Percentiles rank a stretch among this genome's conserved stretches.
Evolutionary conservation across 2,329 filamentous ascomycete species (phyloP).

Genomic region (Trichoderma koningiopsis): DNA sequence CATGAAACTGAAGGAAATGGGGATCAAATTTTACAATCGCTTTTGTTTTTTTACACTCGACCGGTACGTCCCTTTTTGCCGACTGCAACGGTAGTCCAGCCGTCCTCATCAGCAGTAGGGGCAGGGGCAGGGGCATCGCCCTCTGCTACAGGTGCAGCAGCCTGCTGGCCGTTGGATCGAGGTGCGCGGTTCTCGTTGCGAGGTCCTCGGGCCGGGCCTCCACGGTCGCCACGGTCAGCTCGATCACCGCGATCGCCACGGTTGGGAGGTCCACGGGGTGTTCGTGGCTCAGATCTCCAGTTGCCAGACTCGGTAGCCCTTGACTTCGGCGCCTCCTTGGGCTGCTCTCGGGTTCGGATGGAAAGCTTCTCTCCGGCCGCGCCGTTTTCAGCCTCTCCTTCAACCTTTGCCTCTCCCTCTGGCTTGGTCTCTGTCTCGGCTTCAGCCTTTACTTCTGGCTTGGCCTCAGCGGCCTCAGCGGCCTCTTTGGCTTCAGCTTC

Average conservation of each 20-base stretch:
- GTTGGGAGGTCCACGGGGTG: conserved; percentile 50
- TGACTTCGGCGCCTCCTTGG: conserved; percentile 53
- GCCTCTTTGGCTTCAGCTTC: conserved; percentile 41
- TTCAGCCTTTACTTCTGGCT: conserved; percentile 36
- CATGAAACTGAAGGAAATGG: conserved; percentile 40
- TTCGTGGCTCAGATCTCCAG: conserved; percentile 57
- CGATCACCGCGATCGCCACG: conserved; percentile 40
- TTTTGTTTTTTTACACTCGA: conserved; percentile 37
- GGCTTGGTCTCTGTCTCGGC: conserved; percentile 38
- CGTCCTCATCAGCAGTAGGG: conserved; percentile 54
- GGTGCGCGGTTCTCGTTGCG: conserved; percentile 50
- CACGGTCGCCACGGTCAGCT: conserved; percentile 47
- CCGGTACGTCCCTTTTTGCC: conserved; percentile 44
- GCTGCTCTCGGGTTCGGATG: conserved; percentile 46
- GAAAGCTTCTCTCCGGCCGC: conserved; percentile 54
- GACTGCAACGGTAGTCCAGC: conserved; percentile 60
- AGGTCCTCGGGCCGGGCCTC: conserved; percentile 45
- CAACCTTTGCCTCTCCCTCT: conserved; percentile 38
- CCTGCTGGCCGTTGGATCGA: conserved; percentile 51
- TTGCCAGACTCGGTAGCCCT: conserved; percentile 60
- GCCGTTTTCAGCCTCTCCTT: conserved; percentile 37
- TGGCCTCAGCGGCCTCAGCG: conserved; percentile 38
- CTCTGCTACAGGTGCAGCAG: conserved; percentile 36
- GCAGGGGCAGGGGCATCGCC: conserved; percentile 49
- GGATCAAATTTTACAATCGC: conserved; percentile 40